Base-by-base conservation (phyloP, 2,329 filamentous ascomycete species). In the Trichoderma atroviride region DNA sequence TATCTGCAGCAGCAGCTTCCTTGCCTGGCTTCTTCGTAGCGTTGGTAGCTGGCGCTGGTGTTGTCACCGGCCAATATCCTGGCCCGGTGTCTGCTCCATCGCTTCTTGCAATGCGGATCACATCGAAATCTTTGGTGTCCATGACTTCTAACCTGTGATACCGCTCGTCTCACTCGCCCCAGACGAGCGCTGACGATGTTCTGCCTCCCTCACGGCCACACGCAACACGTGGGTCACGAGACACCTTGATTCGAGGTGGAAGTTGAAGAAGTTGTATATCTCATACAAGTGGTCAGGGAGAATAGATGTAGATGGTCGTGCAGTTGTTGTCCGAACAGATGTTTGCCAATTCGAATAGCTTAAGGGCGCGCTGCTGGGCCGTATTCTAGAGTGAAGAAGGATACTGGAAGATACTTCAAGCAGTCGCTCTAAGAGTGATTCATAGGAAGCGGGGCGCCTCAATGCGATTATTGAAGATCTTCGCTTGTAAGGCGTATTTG, bases 11-110 rank as follows among this genome's bases (percentile, higher is more conserved):
- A 22, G 72, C 58, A 5, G 73, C 71, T 29, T 81, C 79, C 71
- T 82, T 82, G 31, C 74, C 76, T 6, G 77, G 69, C 71, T 81
- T 81, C 69, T 83, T 82, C 0, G 74, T 73, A 5, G 55, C 22
- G 22, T 27, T 67, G 53, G 55, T 16, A 5, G 64, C 64, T 24
- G 78, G 62, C 33, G 76, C 71, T 3, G 76, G 66, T 61, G 76
- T 57, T 31, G 72, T 75, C 69, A 79, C 69, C 19, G 81, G 81
- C 82, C 82, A 83, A 73, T 83, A 83, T 11, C 81, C 82, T 0
- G 81, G 81, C 2, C 82, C 82, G 9, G 78, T 80, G 62, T 84
- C 82, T 55, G 78, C 77, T 22, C 83, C 83, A 76, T 85, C 83
- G 72, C 81, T 84, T 62, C 83, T 81, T 6, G 78, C 78, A 52